These are phyloP conservation scores for Cladosporium oxysporum DNA, from an alignment of 2,329 filamentous ascomycete genomes.

Conservation along the genomic window DNA sequence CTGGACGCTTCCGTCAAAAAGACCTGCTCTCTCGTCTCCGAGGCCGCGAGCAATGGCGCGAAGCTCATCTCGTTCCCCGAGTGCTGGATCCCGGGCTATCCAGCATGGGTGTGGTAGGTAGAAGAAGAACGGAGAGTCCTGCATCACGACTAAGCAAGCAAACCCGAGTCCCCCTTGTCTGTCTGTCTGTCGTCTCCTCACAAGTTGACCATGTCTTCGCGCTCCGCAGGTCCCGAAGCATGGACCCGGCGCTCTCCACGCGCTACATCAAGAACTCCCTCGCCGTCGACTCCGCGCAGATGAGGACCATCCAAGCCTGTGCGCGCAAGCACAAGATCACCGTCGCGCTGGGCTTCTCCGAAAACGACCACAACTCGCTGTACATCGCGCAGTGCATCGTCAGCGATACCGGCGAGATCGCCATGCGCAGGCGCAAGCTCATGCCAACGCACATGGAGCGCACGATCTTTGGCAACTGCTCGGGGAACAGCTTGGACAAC, in stretches of 20 bases:
- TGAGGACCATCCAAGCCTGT: conserved; percentile 44
- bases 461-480: conserved; percentile 30
- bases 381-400: conserved; percentile 46
- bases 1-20: conserved; percentile 57
- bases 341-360: conserved; percentile 44
- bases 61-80: conserved; percentile 56
- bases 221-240: conserved; percentile 36
- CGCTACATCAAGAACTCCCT: conserved; percentile 51
- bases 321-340: conserved; percentile 39
- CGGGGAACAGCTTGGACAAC: conserved; percentile 36
- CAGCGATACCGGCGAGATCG: conserved; percentile 35
- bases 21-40: conserved; percentile 57
- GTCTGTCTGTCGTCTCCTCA: background rate
- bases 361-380: conserved; percentile 41
- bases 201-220: background rate
- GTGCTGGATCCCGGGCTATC: conserved; percentile 46
- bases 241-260: conserved; percentile 43
- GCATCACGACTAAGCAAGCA: no score
- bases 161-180: no score
- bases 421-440: conserved; percentile 43
- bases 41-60: conserved; percentile 56
- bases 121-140: background rate
- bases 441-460: conserved; percentile 49
- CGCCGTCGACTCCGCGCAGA: conserved; percentile 43
- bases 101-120: conserved; percentile 49